Evolutionary conservation across 2,329 filamentous ascomycete genomes (phyloP).

Genomic region (Dactylellina sp.): DNA sequence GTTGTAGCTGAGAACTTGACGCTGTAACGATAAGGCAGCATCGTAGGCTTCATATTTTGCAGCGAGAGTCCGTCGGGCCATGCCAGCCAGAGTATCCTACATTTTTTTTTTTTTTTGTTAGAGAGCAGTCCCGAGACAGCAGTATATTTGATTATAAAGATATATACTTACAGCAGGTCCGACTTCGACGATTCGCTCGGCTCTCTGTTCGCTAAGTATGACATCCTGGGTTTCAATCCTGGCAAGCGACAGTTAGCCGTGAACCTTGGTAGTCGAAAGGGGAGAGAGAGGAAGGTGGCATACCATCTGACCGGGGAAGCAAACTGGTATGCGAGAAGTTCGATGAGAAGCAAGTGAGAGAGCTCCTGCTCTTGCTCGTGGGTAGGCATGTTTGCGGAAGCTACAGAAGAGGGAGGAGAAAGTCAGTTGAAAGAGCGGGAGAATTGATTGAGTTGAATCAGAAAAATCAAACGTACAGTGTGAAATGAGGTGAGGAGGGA

Average conservation of each 20-base stretch:
- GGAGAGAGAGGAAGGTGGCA: slow-evolving; percentile 42
- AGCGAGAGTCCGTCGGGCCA: slow-evolving; percentile 94
- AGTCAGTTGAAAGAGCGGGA: slow-evolving; percentile 48
- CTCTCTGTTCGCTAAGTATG: slow-evolving; percentile 93
- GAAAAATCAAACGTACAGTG: too few relatives aligned
- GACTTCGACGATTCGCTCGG: slow-evolving; percentile 97
- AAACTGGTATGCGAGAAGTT: slow-evolving; percentile 99
- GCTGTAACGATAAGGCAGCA: slow-evolving; percentile 92
- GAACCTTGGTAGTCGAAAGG: slow-evolving; percentile 5
- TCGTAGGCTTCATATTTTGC: slow-evolving; percentile 99
- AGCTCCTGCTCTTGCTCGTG: slow-evolving; percentile 99
- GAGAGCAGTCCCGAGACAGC: not conserved
- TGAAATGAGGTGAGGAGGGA: too few relatives aligned
- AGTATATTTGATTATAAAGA: not conserved
- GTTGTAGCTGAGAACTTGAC: slow-evolving; percentile 99
- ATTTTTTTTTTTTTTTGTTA: not conserved
- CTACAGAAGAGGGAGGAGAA: slow-evolving; percentile 59
- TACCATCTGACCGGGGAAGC: slow-evolving; percentile 95
- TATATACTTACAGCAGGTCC: slow-evolving; percentile 75
- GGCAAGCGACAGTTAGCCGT: slow-evolving; percentile 20
- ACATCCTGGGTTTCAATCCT: slow-evolving; percentile 98
- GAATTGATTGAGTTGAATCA: not conserved
- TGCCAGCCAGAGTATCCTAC: slow-evolving; percentile 88
- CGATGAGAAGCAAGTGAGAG: slow-evolving; percentile 92
- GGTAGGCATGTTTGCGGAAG: slow-evolving; percentile 70